These are phyloP conservation scores for Cyberlindnera euphorbiiphila DNA, from an alignment of 805 yeast species.

Conservation along the genomic window DNA sequence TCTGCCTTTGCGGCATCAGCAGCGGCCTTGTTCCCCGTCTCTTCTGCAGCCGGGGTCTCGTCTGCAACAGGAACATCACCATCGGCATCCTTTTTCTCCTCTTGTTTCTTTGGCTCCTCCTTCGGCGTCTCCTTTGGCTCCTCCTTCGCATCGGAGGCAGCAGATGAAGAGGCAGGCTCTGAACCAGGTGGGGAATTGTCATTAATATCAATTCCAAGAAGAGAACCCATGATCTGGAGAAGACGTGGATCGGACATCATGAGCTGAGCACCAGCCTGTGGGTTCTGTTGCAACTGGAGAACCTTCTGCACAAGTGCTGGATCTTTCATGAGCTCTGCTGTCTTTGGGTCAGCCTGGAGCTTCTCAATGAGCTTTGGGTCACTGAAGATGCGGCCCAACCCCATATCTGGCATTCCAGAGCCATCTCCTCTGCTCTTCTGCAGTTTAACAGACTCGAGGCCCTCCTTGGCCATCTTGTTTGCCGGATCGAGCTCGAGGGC, in stretches of 20 bases:
- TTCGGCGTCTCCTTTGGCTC: slow-evolving; percentile 25
- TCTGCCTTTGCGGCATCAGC: slow-evolving; percentile 75
- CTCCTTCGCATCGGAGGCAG: slow-evolving; percentile 1
- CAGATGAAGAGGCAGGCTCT: slow-evolving; percentile 17
- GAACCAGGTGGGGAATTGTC: slow-evolving; percentile 23
- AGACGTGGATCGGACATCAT: slow-evolving; percentile 78
- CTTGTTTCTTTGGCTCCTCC: slow-evolving; percentile 25
- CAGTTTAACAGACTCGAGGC: slow-evolving; percentile 68
- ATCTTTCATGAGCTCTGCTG: slow-evolving; percentile 82
- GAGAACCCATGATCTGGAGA: slow-evolving; percentile 82
- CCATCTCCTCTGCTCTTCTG: slow-evolving; percentile 42
- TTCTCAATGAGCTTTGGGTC: slow-evolving; percentile 78
- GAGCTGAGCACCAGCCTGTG: slow-evolving; percentile 66
- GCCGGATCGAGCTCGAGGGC: slow-evolving; percentile 77
- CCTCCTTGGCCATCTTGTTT: slow-evolving; percentile 85
- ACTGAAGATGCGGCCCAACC: slow-evolving; percentile 70
- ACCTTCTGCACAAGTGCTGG: slow-evolving; percentile 76
- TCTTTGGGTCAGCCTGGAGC: slow-evolving; percentile 79
- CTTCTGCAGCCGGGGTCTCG: slow-evolving; percentile 14
- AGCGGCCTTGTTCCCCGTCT: slow-evolving; percentile 31
- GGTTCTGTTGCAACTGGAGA: slow-evolving; percentile 58
- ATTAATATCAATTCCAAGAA: slow-evolving; percentile 77
- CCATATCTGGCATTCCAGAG: slow-evolving; percentile 53
- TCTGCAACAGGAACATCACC: slow-evolving; percentile 30
- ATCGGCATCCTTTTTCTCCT: slow-evolving; percentile 33